Evolutionary conservation across 1,139 yeast species (phyloP).

Genomic region (Debaryomycetaceae sp.): DNA sequence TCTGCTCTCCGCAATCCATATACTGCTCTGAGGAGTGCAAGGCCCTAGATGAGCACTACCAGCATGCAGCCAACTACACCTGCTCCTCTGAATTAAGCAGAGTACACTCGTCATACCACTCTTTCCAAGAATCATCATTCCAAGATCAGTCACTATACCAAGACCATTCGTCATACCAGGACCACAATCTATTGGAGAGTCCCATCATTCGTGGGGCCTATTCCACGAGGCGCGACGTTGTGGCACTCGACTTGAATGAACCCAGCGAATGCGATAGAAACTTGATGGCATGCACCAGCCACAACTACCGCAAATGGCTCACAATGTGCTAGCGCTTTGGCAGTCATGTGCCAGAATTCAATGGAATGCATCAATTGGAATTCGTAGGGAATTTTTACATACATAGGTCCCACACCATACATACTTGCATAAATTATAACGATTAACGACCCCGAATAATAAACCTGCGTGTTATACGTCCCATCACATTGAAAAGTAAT

Average conservation of each 20-base stretch:
- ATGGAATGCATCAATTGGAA: too few species aligned
- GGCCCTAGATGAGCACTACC: constrained; percentile 26
- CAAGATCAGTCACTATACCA: constrained; percentile 25
- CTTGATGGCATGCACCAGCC: constrained; percentile 7
- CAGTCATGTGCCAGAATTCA: too few species aligned
- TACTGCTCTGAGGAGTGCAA: constrained; percentile 56
- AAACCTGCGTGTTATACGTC: too few species aligned
- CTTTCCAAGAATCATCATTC: constrained; percentile 27
- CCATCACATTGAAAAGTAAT: too few species aligned
- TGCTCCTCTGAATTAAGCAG: too few species aligned
- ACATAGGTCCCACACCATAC: too few species aligned
- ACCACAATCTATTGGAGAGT: constrained; percentile 9
- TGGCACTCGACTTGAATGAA: constrained; percentile 26
- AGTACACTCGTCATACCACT: too few species aligned
- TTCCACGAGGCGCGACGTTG: constrained; percentile 4
- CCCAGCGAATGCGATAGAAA: constrained; percentile 14
- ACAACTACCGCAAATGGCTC: constrained; percentile 36
- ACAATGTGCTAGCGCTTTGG: constrained; percentile 17
- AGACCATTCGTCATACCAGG: constrained; percentile 8
- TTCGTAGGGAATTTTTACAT: too few species aligned
- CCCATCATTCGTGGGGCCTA: constrained; percentile 11
- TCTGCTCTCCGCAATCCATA: constrained; percentile 39
- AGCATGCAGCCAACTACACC: background rate
- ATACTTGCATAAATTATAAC: too few species aligned
- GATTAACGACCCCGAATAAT: too few species aligned